phyloP scores from a whole-genome alignment of 2,329 filamentous ascomycete species.

The Xylariaceae sp. region DNA sequence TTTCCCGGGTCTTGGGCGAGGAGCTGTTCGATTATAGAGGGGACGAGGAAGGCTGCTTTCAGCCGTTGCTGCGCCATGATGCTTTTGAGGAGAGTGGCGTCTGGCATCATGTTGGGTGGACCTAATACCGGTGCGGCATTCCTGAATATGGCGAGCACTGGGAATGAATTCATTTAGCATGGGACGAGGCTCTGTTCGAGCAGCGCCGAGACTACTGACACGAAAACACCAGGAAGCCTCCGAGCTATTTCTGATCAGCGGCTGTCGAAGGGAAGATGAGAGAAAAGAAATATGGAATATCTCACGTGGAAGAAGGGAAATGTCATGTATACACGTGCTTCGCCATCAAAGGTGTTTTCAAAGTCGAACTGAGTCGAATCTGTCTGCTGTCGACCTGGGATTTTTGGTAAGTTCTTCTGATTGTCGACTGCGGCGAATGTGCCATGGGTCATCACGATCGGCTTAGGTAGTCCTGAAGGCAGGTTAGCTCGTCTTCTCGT shows the following conservation, averaged over 20 bases:
- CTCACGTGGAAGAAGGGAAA: constrained; percentile 25
- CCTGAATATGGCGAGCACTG: constrained; percentile 19
- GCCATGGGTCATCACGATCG: constrained; percentile 20
- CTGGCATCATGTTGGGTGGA: constrained; percentile 20
- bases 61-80: constrained; percentile 17
- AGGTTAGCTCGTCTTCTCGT: not conserved
- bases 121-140: constrained; percentile 18
- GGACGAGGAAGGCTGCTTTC: constrained; percentile 14
- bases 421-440: constrained; percentile 19
- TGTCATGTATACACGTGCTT: constrained; percentile 18
- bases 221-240: constrained; percentile 14
- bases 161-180: not conserved
- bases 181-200: not conserved
- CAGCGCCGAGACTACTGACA: not conserved
- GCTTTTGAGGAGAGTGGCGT: constrained; percentile 15
- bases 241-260: constrained; percentile 11
- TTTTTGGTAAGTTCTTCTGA: constrained; percentile 14
- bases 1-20: constrained; percentile 17
- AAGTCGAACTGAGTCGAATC: constrained; percentile 20
- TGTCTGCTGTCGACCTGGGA: constrained; percentile 15
- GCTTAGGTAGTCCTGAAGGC: constrained; percentile 12
- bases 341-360: constrained; percentile 18
- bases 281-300: not conserved
- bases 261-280: not conserved
- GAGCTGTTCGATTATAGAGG: constrained; percentile 19